Evolutionary conservation across 805 yeast species (phyloP).

Genomic region (Suhomyces kilbournensis): DNA sequence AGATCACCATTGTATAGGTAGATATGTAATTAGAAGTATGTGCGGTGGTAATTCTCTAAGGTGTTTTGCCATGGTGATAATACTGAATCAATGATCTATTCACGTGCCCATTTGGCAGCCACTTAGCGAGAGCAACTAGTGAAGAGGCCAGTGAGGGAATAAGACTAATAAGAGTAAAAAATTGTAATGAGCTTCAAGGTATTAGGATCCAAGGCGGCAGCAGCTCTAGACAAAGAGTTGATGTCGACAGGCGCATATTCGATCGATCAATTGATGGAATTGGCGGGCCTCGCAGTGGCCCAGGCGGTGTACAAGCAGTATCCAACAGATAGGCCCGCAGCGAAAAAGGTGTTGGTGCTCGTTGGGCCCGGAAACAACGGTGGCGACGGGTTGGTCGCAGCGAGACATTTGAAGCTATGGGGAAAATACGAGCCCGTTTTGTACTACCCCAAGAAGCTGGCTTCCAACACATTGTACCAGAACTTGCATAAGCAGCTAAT

Average conservation of each 20-base stretch:
- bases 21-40: too few species aligned
- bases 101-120: neutral
- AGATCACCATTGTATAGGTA: too few species aligned
- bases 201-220: constrained; percentile 53
- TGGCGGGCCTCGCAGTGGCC: constrained; percentile 94
- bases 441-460: constrained; percentile 69
- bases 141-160: neutral
- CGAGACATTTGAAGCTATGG: constrained; percentile 80
- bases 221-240: constrained; percentile 75
- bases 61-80: too few species aligned
- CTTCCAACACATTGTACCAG: constrained; percentile 53
- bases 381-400: constrained; percentile 96
- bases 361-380: constrained; percentile 98
- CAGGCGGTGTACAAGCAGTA: constrained; percentile 70
- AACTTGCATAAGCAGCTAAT: constrained; percentile 65
- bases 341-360: constrained; percentile 55
- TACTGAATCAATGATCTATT: too few species aligned
- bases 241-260: constrained; percentile 84
- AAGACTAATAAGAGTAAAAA: neutral
- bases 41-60: too few species aligned
- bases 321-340: constrained; percentile 44
- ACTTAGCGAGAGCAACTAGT: neutral
- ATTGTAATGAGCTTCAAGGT: constrained; percentile 13
- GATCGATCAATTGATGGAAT: constrained; percentile 88
- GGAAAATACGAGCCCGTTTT: constrained; percentile 70